These are phyloP conservation scores for Phytophthora kernoviae DNA, from an alignment of 352 stramenopile species.

Conservation along the genomic window DNA sequence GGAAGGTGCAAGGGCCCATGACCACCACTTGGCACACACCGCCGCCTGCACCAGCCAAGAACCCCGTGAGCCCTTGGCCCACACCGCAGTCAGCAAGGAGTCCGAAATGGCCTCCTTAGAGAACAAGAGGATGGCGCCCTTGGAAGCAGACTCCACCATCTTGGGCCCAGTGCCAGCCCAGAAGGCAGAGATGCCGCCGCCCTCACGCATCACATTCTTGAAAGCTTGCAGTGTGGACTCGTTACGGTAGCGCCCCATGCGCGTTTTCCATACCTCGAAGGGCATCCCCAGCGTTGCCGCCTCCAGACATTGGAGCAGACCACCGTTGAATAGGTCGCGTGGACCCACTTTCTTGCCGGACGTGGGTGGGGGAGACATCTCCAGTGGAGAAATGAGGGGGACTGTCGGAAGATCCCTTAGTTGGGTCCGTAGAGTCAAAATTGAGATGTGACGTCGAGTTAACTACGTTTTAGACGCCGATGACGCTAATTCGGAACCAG, in stretches of 20 bases:
- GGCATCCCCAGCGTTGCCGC: constrained; percentile 90
- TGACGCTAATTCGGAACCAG: too few relatives aligned
- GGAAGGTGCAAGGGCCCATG: constrained; percentile 92
- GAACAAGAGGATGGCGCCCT: constrained; percentile 90
- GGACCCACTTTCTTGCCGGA: constrained; percentile 83
- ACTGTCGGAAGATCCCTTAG: not conserved
- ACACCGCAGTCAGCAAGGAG: constrained; percentile 79
- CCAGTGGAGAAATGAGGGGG: not conserved
- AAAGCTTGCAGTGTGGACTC: constrained; percentile 87
- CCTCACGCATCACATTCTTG: constrained; percentile 87
- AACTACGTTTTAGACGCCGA: too few relatives aligned
- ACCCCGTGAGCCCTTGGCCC: constrained; percentile 68
- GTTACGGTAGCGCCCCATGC: constrained; percentile 89
- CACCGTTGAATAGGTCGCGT: constrained; percentile 81
- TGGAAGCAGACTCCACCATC: constrained; percentile 92
- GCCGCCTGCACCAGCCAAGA: constrained; percentile 82
- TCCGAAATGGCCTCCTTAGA: constrained; percentile 90
- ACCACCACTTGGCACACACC: constrained; percentile 90
- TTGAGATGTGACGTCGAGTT: constrained; percentile 18
- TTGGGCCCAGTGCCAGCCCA: constrained; percentile 90
- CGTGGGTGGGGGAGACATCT: constrained; percentile 48
- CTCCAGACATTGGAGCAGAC: constrained; percentile 88
- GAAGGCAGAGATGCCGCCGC: constrained; percentile 81
- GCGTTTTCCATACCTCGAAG: constrained; percentile 94
- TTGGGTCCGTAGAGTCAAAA: constrained; percentile 5